Evolutionary conservation across 441 rosid genomes (phyloP).

Genomic region (Dalechampia spathulata): DNA sequence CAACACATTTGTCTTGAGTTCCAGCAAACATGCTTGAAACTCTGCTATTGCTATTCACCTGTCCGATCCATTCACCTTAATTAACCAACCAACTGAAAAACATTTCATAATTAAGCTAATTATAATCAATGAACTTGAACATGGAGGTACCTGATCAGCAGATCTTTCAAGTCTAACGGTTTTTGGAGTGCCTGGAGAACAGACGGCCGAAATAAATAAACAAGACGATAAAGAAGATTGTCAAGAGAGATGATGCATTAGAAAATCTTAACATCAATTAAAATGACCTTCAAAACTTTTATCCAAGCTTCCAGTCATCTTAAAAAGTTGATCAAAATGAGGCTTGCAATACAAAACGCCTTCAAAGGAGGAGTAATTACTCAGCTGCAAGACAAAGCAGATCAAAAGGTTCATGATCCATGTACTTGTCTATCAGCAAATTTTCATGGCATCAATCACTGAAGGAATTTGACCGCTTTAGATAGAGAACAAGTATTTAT

Average conservation of each 20-base stretch:
- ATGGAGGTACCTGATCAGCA: conserved; percentile 40
- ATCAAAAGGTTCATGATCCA: conserved; percentile 1
- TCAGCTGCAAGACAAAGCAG: conserved; percentile 36
- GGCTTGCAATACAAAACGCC: conserved; percentile 80
- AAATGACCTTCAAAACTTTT: conserved; percentile 65
- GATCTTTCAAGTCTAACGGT: conserved; percentile 48
- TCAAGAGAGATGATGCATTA: background rate
- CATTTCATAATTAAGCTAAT: background rate
- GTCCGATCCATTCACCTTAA: conserved; percentile 12
- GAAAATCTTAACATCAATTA: background rate
- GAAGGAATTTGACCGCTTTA: background rate
- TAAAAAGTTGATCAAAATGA: conserved; percentile 69
- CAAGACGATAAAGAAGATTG: conserved; percentile 1
- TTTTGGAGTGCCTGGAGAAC: conserved; percentile 45
- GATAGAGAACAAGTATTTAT: background rate
- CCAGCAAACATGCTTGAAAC: conserved; percentile 67
- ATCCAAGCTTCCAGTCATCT: conserved; percentile 73
- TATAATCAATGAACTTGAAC: background rate
- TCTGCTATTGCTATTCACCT: conserved; percentile 42
- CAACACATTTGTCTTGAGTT: conserved; percentile 68
- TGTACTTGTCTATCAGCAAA: too few species aligned
- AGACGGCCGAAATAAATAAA: conserved; percentile 5
- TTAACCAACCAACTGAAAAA: background rate
- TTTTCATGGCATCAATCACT: background rate
- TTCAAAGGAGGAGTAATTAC: conserved; percentile 59